Conservation (phyloP, 441 rosid species). For the Corymbia calophylla region DNA sequence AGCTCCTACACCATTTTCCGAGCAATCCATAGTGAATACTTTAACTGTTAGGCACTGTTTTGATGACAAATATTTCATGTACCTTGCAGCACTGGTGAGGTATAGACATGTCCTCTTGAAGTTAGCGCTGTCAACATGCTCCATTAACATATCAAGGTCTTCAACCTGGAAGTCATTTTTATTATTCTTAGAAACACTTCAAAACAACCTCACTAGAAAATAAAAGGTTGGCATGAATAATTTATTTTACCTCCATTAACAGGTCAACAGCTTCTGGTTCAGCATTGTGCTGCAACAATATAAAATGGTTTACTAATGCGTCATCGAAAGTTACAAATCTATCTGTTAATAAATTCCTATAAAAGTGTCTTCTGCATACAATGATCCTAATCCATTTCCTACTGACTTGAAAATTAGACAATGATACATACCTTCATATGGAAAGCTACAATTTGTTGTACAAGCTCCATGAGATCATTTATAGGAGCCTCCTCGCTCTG, state of each 20-base stretch:
- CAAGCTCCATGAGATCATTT: slow-evolving; percentile 83
- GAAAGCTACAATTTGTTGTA: slow-evolving; percentile 87
- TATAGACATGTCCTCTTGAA: slow-evolving; percentile 91
- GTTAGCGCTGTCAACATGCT: slow-evolving; percentile 82
- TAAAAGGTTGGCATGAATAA: neutral
- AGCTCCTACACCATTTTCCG: neutral
- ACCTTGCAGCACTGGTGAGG: slow-evolving; percentile 92
- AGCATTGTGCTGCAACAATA: slow-evolving; percentile 82
- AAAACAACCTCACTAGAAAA: neutral
- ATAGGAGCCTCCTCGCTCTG: slow-evolving; percentile 66
- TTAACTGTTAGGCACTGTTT: neutral
- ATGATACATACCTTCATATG: slow-evolving; percentile 73
- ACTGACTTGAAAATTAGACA: neutral
- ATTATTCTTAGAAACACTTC: neutral
- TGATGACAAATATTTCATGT: slow-evolving; percentile 4
- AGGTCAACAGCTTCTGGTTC: slow-evolving; percentile 99
- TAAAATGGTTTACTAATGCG: neutral
- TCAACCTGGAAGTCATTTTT: slow-evolving; percentile 46
- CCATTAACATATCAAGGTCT: slow-evolving; percentile 83
- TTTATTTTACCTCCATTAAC: slow-evolving; percentile 64
- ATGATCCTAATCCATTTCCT: neutral
- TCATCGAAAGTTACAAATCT: neutral
- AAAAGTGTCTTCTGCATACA: neutral
- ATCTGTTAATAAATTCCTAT: neutral
- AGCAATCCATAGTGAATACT: neutral